Evolutionary conservation across 306 rosid species (phyloP), one percentile per base, ranked within the genome.

Genomic region (Cucumis hystrix): DNA sequence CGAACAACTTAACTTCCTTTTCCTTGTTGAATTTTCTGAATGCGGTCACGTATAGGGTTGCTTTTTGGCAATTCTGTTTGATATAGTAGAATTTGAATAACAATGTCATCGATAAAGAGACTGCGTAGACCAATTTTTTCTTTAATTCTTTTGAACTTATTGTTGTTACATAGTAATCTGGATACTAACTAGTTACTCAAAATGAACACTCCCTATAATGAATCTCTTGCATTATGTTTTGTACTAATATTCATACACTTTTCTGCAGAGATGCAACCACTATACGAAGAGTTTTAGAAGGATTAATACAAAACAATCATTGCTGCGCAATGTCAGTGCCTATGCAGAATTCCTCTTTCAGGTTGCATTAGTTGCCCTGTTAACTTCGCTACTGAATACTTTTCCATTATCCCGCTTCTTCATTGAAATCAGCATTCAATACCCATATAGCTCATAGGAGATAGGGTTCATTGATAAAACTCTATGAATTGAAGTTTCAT

Each of bases 331-430:
- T 78, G 82, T 83, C 78, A 80, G 82, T 69, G 88, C 83, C 77
- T 92, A 90, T 80, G 89, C 97, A n/a, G 92, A 92, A 14, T 88
- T 85, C 79, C 66, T 92, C 56, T 86, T 90, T 86, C 89, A 90
- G 97, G 97, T 92, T 77, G 76, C n/a, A 18, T 60, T 65, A 65
- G 43, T 64, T 9, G 49, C 69, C 45, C 59, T 75, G 40, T 58
- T 80, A 63, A 70, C 40, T 74, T 78, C 18, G 20, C 49, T 39
- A 0, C 8, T 20, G 41, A 12, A 63, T 23, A 4, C 23, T 54
- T 66, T 47, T 63, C 15, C 47, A 63, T 64, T 60, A 49, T 74
- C 74, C 4, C 5, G 49, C 39, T 49, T 65, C 72, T 8, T 37
- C 72, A 18, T 39, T n/a, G 51, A 40, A 66, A 66, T 66, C 52